Base-by-base conservation (phyloP, 331 rosid genomes). In the Malus hybrid region DNA sequence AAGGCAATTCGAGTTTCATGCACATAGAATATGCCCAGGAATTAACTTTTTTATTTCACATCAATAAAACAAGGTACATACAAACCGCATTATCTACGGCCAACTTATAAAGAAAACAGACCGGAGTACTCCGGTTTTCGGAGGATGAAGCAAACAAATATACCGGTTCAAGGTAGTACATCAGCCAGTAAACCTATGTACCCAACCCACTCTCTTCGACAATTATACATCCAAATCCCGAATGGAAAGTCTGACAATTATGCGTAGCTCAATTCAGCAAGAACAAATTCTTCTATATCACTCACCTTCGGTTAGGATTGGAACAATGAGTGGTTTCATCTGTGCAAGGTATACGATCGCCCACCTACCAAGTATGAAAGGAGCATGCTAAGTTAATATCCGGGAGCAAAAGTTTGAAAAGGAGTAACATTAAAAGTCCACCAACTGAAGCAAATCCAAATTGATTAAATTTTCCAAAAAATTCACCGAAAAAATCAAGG, bases 271-370 rank as follows among this genome's bases (percentile, higher is more conserved):
- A 22, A 80, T 46, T 44, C 61, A 13, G 48, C 59, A 32, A 2
- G 52, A 52, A 70, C 64, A 20, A 27, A 46, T 76, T 62, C 52
- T 13, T 72, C 10, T 6, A 55, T 12, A 46, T 83, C 74, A 90
- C 83, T 86, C 91, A 6, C 87, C 93, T 74, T 91, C 95, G 52
- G 33, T 89, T 75, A 91, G 79, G 77, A 91, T 79, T 5, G 97
- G 97, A 62, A 91, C 95, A 24, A 91, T 91, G 81, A 89, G 91
- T 1, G 97, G 97, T 42, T 91, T 91, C 97, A 89, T 89, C 84
- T 91, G 97, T 32, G 95, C 97, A 76, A 91, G 75, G 75, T 89
- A 89, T 72, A 91, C 91, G 76, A 91, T 91, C 0, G 97, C 97
- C 97, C 97, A 91, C 97, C 97, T 91, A 79, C 74, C 63, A 79